A percentile compares a stretch with the other conserved stretches of the same genome.
Conservation (phyloP, 1,139 yeast species). For the Candida neerlandica region DNA sequence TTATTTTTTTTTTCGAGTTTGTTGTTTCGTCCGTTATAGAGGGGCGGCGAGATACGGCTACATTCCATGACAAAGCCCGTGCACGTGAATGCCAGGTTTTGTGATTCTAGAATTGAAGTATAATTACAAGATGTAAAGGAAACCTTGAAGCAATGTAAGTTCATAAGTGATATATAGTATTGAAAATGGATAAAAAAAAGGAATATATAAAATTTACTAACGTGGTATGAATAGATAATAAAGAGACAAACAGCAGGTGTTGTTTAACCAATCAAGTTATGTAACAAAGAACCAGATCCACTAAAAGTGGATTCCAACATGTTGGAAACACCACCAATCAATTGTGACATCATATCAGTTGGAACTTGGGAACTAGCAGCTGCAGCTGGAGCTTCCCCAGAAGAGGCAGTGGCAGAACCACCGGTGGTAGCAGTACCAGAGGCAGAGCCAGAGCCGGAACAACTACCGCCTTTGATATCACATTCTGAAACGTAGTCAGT, state of each 20-base stretch:
- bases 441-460: background rate
- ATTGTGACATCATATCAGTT: constrained; percentile 1
- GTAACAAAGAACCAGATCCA: constrained; percentile 2
- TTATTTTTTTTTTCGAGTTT: no score
- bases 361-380: background rate
- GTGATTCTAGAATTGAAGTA: background rate
- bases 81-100: background rate
- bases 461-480: background rate
- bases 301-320: background rate
- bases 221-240: background rate
- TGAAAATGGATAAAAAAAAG: background rate
- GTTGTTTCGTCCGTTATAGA: background rate
- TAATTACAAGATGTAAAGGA: background rate
- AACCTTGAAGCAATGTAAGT: no score
- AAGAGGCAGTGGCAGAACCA: background rate
- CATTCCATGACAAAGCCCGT: background rate
- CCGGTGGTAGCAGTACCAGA: background rate
- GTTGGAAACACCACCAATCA: constrained; percentile 5
- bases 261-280: constrained; percentile 1
- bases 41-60: background rate
- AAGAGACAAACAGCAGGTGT: background rate
- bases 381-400: background rate
- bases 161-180: no score
- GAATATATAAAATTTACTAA: background rate
- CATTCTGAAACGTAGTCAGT: background rate